Evolutionary conservation across 106 monocot species (phyloP), one percentile per base, ranked within the genome.

Genomic region (Platanthera guangdongensis): DNA sequence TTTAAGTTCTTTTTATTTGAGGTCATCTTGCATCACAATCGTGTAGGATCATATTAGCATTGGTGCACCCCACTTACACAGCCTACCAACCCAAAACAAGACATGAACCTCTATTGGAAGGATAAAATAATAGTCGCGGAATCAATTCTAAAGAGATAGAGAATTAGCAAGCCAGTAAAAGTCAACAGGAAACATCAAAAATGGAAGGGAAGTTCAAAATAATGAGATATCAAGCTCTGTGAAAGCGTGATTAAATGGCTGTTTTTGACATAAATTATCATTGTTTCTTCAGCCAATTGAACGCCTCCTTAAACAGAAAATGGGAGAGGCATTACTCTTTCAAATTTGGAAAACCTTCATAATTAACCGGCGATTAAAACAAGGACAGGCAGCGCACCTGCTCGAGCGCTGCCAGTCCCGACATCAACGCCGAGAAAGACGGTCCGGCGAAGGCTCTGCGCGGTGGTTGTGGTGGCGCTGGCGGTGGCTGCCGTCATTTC

Each of bases 321-420:
- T 39, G 57, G 6, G 8, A 3, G 4, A 65, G 9, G 11, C 65
- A 32, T 65, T 25, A 30, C 4, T 65, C 65, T 65, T 62, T 10
- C 9, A 19, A 0, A 65, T 10, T 30, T 4, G 28, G 9, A 6
- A 11, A 10, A 64, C 8, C 21, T 8, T 32, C 32, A 65, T 39
- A 65, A 60, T 65, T 10, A 11, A 30, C 30, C 32, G 30, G 32
- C 65, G 30, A 65, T 32, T 39, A 70, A 39, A 70, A 48, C 47
- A 30, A 52, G 52, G 13, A 16, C 21, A 79, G 51, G 54, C 32
- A n/a, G 46, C 74, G 4, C 22, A 81, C 96, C 96, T 79, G 96
- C 96, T 15, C 96, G 90, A 46, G 96, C 96, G 90, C 96, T 97
- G 81, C 93, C 89, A 46, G 96, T 97, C 76, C 96, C 96, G 72